Base-by-base conservation (phyloP, 2,329 filamentous ascomycete genomes). In the Colletotrichum sp. region DNA sequence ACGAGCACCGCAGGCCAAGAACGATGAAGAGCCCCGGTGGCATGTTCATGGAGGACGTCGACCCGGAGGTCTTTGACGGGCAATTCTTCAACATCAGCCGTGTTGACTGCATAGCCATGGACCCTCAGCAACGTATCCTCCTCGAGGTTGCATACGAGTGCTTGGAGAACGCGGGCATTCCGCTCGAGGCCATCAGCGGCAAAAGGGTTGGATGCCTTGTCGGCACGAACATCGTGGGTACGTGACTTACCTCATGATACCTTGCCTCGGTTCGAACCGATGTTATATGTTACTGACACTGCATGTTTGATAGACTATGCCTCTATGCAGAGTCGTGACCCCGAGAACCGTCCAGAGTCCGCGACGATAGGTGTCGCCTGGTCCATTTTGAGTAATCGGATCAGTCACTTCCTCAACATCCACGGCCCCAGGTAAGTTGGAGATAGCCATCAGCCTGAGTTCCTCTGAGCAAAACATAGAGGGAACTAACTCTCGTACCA, bases 91-190 rank as follows among this genome's bases (percentile, higher is more conserved):
- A 85, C 0, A 84, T 90, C 5, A 82, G 88, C 0, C 84, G 87
- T 0, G 86, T 87, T 26, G 89, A 90, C 70, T 88, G 89, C 26
- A 84, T 85, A n/a, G 88, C 89, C 4, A 88, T 90, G 74, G 89
- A 91, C 68, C 89, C 89, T 5, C 88, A 90, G 68, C 88, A 90
- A 75, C 81, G 89, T 24, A 82, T 89, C 16, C 81, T 90, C 0
- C 85, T 91, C 1, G 81, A 83, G 60, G 78, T 79, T 9, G 77
- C 76, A 2, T 84, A 79, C 63, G 81, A 82, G 69, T 77, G 77
- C 18, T 73, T 82, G 32, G 80, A 79, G 68, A 79, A 78, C 30
- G 70, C 36, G 3, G 66, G 68, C 2, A 12, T 72, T 1, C 63
- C 71, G 4, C 52, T 72, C 5, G 63, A 63, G 2, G 6, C 6